Conservation (phyloP, 345 rosid species). For the Acer saccharum region DNA sequence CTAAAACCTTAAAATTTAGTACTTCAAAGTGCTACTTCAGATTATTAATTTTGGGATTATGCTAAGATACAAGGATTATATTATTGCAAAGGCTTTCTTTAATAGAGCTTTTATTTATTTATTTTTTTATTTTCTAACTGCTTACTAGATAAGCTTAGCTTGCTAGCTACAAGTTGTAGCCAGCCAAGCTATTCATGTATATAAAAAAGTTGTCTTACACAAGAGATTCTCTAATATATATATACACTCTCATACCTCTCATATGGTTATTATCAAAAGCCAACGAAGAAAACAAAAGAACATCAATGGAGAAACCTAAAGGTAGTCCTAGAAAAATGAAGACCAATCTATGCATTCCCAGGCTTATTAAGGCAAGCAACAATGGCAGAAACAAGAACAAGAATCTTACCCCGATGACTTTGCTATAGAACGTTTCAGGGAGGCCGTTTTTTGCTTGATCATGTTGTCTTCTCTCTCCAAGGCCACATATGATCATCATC, state of each 20-base stretch:
- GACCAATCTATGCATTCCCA: slow-evolving; percentile 53
- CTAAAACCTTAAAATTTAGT: not conserved
- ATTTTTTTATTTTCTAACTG: not conserved
- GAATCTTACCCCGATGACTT: slow-evolving; percentile 43
- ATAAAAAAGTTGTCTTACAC: not conserved
- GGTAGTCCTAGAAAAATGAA: slow-evolving; percentile 23
- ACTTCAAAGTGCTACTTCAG: not conserved
- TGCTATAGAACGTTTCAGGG: too few relatives aligned
- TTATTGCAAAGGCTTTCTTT: not conserved
- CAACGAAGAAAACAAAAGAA: not conserved
- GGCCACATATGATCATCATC: too few relatives aligned
- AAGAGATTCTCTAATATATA: slow-evolving; percentile 10
- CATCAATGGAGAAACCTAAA: slow-evolving; percentile 27
- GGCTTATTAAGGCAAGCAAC: slow-evolving; percentile 26
- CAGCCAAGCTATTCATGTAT: not conserved
- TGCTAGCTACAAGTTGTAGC: slow-evolving; percentile 11
- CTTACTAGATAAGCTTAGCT: not conserved
- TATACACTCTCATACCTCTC: not conserved
- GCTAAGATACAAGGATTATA: not conserved
- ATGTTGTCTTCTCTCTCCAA: too few relatives aligned
- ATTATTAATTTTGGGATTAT: not conserved
- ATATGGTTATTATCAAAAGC: not conserved
- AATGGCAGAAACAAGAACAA: slow-evolving; percentile 22
- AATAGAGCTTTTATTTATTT: not conserved
- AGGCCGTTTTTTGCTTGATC: too few relatives aligned